phyloP scores from a whole-genome alignment of 2,329 filamentous ascomycete species.

The Ambrosiella cleistominuta region DNA sequence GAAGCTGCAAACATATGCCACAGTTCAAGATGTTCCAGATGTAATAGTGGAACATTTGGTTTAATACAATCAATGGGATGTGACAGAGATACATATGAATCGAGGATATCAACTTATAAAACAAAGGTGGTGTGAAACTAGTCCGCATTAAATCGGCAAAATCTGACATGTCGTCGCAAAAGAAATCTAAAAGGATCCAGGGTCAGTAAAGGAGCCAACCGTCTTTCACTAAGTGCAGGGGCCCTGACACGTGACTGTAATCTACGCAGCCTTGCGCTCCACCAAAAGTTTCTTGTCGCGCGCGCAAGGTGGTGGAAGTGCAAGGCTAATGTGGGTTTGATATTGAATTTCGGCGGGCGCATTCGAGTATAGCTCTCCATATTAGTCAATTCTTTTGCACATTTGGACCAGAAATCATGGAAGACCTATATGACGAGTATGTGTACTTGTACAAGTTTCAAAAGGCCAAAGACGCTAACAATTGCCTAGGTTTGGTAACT shows the following conservation, averaged over 20 bases:
- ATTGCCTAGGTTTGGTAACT: constrained; percentile 71
- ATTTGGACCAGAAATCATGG: constrained; percentile 37
- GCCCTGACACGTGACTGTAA: constrained; percentile 4
- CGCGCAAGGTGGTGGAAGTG: constrained; percentile 9
- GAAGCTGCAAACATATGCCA: no score
- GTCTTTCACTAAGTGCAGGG: background rate
- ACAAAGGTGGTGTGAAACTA: background rate
- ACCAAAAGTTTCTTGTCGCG: constrained; percentile 14
- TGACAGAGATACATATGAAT: no score
- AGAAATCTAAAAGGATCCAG: background rate
- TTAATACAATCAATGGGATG: no score
- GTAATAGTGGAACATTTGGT: no score
- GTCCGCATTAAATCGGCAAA: background rate
- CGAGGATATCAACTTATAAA: background rate
- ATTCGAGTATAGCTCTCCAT: background rate
- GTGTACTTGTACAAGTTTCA: constrained; percentile 13
- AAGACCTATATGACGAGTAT: constrained; percentile 94
- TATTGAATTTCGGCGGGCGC: background rate
- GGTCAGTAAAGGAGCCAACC: background rate
- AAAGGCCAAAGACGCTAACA: constrained; percentile 1
- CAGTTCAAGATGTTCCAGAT: no score
- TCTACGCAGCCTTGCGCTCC: constrained; percentile 12
- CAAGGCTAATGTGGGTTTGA: constrained; percentile 10
- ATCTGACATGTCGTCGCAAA: background rate
- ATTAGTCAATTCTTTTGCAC: background rate